Conservation (phyloP, 805 yeast genomes). For the Soucietia sequanensis region DNA sequence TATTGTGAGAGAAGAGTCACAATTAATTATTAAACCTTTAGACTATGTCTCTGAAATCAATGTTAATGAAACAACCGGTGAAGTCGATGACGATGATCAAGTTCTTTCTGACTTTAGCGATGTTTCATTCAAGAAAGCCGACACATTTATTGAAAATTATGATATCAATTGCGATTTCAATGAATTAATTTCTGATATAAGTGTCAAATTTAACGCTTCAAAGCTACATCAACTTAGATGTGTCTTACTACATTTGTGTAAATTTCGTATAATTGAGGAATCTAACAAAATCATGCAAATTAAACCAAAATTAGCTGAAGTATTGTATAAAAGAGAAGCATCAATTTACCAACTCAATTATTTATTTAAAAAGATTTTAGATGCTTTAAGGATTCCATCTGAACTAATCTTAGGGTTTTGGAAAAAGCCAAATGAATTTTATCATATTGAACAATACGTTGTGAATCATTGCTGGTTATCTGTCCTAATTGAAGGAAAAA, state of each 20-base stretch:
- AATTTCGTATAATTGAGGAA: slow-evolving; percentile 49
- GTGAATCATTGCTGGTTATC: slow-evolving; percentile 89
- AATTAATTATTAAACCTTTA: slow-evolving; percentile 41
- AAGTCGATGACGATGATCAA: slow-evolving; percentile 12
- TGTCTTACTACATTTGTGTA: slow-evolving; percentile 65
- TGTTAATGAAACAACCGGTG: slow-evolving; percentile 32
- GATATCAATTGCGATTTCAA: slow-evolving; percentile 30
- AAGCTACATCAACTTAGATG: slow-evolving; percentile 57
- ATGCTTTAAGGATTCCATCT: slow-evolving; percentile 65
- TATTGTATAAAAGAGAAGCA: slow-evolving; percentile 51
- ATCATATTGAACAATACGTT: slow-evolving; percentile 50
- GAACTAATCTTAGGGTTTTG: slow-evolving; percentile 81
- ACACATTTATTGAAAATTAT: slow-evolving; percentile 32
- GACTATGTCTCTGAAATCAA: slow-evolving; percentile 43
- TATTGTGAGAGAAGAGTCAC: slow-evolving; percentile 38
- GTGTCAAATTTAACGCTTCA: slow-evolving; percentile 35
- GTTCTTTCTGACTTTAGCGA: slow-evolving; percentile 12
- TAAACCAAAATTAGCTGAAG: slow-evolving; percentile 41
- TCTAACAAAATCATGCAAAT: slow-evolving; percentile 32
- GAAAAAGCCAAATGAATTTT: slow-evolving; percentile 69
- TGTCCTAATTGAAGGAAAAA: slow-evolving; percentile 69
- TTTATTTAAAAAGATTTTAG: slow-evolving; percentile 71
- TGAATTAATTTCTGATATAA: slow-evolving; percentile 41
- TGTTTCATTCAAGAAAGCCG: slow-evolving; percentile 22
- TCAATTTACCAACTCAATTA: slow-evolving; percentile 73